Base-by-base conservation (phyloP, 176 grass and related monocot species). In the Sorghum bicolor region DNA sequence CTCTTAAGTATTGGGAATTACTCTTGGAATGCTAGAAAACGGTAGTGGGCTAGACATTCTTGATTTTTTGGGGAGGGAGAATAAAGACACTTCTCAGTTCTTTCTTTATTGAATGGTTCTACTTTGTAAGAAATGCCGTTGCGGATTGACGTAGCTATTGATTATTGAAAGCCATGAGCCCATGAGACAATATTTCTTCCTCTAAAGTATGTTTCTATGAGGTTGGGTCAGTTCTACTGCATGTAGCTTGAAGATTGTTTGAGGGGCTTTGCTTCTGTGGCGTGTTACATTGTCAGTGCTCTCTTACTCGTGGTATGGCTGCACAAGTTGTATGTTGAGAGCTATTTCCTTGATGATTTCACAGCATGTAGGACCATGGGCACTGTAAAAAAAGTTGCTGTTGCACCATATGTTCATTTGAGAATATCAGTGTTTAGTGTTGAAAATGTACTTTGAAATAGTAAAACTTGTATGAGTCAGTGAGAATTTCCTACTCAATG, bases 381-480 rank as follows among this genome's bases (percentile, higher is more conserved):
- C 41, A 10, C 10, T 65, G 41, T 47, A 17, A 31, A 67, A 4
- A 29, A 28, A 68, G 19, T 2, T 38, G 15, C 25, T 77, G 45
- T 67, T 65, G 22, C 31, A 58, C 24, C 32, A 67, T 58, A 15
- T 38, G 33, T 58, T 75, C 12, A 34, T 44, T 66, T 58, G 4
- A 39, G 62, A 76, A 58, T 53, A 53, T 70, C 38, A 68, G 3
- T 55, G 24, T 43, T 25, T 87, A 25, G 17, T 17, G 19, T 50
- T 81, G 60, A 61, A 75, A 67, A 8, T 57, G 80, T 33, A 74
- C 39, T 5, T 67, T 75, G 33, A 28, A 69, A 45, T 60, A 50
- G 60, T 67, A 75, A 28, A 36, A 12, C 12, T 58, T 60, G 25
- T 80, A 62, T n/a, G n/a, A 30, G 2, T 43, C 33, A 84, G n/a